phyloP scores from a whole-genome alignment of 2,329 filamentous ascomycete species.

The Capronia epimyces region DNA sequence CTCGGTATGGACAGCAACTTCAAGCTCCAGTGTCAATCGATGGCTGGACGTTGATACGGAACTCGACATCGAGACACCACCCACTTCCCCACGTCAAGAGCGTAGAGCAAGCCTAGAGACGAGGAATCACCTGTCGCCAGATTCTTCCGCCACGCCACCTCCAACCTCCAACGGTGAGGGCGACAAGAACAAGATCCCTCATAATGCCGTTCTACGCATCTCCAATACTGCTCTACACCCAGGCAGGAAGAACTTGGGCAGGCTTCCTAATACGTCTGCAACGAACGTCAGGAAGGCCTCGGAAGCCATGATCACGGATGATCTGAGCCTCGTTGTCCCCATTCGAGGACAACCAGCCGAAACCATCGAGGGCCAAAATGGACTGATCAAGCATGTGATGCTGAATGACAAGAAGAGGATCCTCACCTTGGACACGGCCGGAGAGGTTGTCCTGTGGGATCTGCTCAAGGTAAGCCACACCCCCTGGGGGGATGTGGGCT shows the following conservation, averaged over 20 bases:
- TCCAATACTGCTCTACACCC: slow-evolving; percentile 80
- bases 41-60: slow-evolving; percentile 83
- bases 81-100: slow-evolving; percentile 53
- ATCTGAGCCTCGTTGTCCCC: slow-evolving; percentile 51
- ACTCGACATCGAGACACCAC: slow-evolving; percentile 55
- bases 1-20: slow-evolving; percentile 84
- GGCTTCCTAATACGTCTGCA: slow-evolving; percentile 46
- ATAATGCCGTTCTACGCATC: slow-evolving; percentile 71
- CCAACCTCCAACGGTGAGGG: slow-evolving; percentile 30
- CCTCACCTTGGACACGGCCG: slow-evolving; percentile 86
- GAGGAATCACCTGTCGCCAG: slow-evolving; percentile 5
- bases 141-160: slow-evolving; percentile 32
- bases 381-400: slow-evolving; percentile 85
- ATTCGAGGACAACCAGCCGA: slow-evolving; percentile 66
- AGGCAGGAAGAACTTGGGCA: slow-evolving; percentile 47
- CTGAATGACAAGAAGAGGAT: slow-evolving; percentile 86
- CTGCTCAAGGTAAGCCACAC: slow-evolving; percentile 63
- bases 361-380: slow-evolving; percentile 90
- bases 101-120: slow-evolving; percentile 40
- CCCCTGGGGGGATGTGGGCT: background rate
- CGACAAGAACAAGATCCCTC: slow-evolving; percentile 59
- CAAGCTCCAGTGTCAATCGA: slow-evolving; percentile 84
- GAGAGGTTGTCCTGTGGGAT: slow-evolving; percentile 94
- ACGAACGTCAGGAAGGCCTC: slow-evolving; percentile 49
- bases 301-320: slow-evolving; percentile 49